Evolutionary conservation across 495 filamentous ascomycete species (phyloP).

Genomic region (Penicillium ucsense): DNA sequence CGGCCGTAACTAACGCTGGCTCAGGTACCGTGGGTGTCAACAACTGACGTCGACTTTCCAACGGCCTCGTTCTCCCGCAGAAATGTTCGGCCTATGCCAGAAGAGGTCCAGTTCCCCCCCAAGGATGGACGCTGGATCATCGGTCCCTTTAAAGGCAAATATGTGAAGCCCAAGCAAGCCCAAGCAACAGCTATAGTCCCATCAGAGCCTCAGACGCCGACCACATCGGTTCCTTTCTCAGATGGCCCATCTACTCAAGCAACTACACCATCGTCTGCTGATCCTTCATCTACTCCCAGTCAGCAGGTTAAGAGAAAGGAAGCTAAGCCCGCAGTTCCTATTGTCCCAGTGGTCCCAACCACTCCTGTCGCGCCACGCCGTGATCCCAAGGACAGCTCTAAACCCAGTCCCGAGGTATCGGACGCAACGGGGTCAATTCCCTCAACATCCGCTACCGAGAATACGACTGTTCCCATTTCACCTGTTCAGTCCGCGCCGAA

Average conservation of each 20-base stretch:
- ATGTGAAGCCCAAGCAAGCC: constrained; percentile 9
- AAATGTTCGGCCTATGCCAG: constrained; percentile 26
- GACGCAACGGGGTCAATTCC: constrained; percentile 18
- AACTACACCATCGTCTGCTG: constrained; percentile 43
- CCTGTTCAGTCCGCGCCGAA: constrained; percentile 45
- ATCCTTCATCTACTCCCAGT: constrained; percentile 35
- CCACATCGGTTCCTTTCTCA: constrained; percentile 55
- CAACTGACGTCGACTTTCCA: constrained; percentile 58
- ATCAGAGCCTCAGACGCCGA: constrained; percentile 55
- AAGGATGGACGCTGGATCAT: constrained; percentile 25
- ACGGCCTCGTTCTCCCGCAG: constrained; percentile 31
- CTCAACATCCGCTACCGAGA: constrained; percentile 16
- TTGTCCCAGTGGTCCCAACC: constrained; percentile 59
- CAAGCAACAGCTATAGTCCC: constrained; percentile 25
- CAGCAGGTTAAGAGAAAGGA: constrained; percentile 34
- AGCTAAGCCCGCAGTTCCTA: constrained; percentile 41
- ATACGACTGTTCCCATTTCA: constrained; percentile 25
- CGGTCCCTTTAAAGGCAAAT: constrained; percentile 11
- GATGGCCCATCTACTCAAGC: constrained; percentile 59
- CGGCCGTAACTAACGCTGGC: background rate
- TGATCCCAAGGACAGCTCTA: constrained; percentile 32
- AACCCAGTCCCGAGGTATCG: constrained; percentile 27
- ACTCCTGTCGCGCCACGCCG: constrained; percentile 31
- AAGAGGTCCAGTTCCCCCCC: constrained; percentile 40
- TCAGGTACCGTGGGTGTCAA: constrained; percentile 78